Evolutionary conservation across 352 stramenopile genomes (phyloP).

Genomic region (Pythium dissimile): DNA sequence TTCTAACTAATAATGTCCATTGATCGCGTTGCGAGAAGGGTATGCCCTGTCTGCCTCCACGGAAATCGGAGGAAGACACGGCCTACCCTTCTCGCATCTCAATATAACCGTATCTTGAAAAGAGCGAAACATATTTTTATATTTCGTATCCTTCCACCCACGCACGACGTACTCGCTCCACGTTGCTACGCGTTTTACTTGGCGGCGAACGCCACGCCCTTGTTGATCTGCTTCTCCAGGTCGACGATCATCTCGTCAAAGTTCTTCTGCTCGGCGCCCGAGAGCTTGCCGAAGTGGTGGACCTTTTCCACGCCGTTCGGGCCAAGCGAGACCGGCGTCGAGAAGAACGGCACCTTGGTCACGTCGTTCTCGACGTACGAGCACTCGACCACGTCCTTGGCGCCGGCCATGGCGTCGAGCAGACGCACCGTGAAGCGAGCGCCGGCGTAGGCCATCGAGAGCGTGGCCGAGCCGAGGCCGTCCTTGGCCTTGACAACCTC

Average conservation of each 20-base stretch:
- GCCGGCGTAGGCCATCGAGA: slow-evolving; percentile 99
- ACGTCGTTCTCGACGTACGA: slow-evolving; percentile 97
- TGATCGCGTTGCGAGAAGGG: too few species aligned
- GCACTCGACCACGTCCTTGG: slow-evolving; percentile 95
- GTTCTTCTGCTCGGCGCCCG: slow-evolving; percentile 78
- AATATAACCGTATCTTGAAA: too few species aligned
- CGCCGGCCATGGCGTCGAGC: slow-evolving; percentile 94
- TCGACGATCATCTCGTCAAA: slow-evolving; percentile 89
- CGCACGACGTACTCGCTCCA: too few species aligned
- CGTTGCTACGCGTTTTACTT: slow-evolving; percentile 51
- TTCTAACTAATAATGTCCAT: too few species aligned
- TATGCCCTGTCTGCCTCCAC: too few species aligned
- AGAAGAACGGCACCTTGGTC: slow-evolving; percentile 96
- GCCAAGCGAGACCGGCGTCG: slow-evolving; percentile 93
- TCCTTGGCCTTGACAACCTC: slow-evolving; percentile 98
- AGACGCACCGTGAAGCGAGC: slow-evolving; percentile 93
- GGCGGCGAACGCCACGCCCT: slow-evolving; percentile 84
- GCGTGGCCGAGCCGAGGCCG: slow-evolving; percentile 96
- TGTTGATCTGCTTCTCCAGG: slow-evolving; percentile 85
- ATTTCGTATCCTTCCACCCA: too few species aligned
- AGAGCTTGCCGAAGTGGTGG: slow-evolving; percentile 89
- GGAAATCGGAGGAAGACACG: too few species aligned
- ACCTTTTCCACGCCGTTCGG: slow-evolving; percentile 96
- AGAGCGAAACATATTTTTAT: not conserved
- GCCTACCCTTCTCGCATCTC: too few species aligned